phyloP scores from a whole-genome alignment of 2,329 filamentous ascomycete species.

The Penicillium psychrosexuale region DNA sequence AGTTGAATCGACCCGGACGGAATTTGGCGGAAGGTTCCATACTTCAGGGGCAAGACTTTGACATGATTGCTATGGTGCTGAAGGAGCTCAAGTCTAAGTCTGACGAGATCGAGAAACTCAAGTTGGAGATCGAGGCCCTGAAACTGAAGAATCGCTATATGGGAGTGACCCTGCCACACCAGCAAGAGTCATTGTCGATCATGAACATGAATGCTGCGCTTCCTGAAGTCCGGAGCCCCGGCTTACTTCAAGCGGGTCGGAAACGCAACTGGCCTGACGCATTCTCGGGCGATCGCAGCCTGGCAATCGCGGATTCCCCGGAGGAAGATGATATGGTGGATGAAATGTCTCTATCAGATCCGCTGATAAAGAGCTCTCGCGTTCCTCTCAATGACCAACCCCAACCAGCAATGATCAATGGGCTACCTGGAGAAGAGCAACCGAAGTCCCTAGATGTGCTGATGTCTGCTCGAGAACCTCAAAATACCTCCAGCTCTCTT shows the following conservation, averaged over 20 bases:
- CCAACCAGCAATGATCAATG: not conserved
- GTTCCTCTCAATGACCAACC: slow-evolving; percentile 24
- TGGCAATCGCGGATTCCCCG: slow-evolving; percentile 33
- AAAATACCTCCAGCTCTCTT: not conserved
- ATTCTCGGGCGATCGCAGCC: slow-evolving; percentile 23
- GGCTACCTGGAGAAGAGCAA: not conserved
- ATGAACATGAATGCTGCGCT: slow-evolving; percentile 13
- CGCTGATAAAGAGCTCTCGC: slow-evolving; percentile 20
- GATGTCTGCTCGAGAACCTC: slow-evolving; percentile 2
- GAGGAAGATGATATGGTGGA: slow-evolving; percentile 33
- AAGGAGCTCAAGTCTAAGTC: slow-evolving; percentile 40
- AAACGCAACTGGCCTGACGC: slow-evolving; percentile 35
- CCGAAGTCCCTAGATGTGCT: slow-evolving; percentile 1
- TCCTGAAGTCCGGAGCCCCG: slow-evolving; percentile 34
- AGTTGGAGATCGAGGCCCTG: slow-evolving; percentile 38
- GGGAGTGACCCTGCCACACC: slow-evolving; percentile 26
- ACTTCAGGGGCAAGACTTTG: slow-evolving; percentile 26
- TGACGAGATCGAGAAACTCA: slow-evolving; percentile 40
- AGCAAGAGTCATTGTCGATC: slow-evolving; percentile 11
- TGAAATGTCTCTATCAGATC: slow-evolving; percentile 24
- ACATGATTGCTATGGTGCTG: slow-evolving; percentile 39
- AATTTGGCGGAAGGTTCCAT: slow-evolving; percentile 21
- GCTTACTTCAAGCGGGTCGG: slow-evolving; percentile 32
- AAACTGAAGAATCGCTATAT: slow-evolving; percentile 36
- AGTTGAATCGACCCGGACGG: slow-evolving; percentile 32